A percentile compares a stretch with the other conserved stretches of the same genome.
Evolutionary conservation across 169 alveolate genomes (phyloP).

Genomic region (Plasmodium gonderi): DNA sequence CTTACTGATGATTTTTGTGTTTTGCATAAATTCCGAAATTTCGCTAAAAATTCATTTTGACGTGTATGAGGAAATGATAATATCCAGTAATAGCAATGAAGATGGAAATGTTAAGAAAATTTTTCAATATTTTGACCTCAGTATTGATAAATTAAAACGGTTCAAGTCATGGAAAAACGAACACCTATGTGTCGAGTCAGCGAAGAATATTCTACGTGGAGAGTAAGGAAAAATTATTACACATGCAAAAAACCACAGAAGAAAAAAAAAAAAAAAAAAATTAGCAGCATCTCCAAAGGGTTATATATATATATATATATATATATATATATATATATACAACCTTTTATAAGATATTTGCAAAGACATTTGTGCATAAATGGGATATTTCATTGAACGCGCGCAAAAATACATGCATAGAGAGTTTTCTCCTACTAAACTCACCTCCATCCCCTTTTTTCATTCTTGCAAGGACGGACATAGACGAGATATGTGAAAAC

Average conservation of each 20-base stretch:
- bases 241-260: no score
- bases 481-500: constrained; percentile 40
- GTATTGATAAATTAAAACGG: constrained; percentile 11
- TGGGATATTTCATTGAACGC: no score
- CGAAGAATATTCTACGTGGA: not conserved
- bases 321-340: no score
- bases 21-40: constrained; percentile 41
- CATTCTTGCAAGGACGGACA: constrained; percentile 5
- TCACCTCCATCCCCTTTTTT: not conserved
- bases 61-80: constrained; percentile 22
- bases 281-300: not conserved
- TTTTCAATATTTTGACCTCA: constrained; percentile 35
- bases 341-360: no score
- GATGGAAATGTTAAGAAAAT: not conserved
- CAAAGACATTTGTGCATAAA: no score
- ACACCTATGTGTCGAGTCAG: not conserved
- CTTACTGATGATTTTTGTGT: constrained; percentile 52
- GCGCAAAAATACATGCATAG: no score
- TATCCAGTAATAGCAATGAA: not conserved
- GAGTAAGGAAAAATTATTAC: constrained; percentile 49
- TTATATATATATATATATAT: not conserved
- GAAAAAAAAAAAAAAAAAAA: not conserved
- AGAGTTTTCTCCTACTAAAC: no score
- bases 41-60: constrained; percentile 41
- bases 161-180: not conserved